Evolutionary conservation across 495 filamentous ascomycete genomes (phyloP), one percentile per base, ranked within the genome.

Genomic region (Neurospora sp.): DNA sequence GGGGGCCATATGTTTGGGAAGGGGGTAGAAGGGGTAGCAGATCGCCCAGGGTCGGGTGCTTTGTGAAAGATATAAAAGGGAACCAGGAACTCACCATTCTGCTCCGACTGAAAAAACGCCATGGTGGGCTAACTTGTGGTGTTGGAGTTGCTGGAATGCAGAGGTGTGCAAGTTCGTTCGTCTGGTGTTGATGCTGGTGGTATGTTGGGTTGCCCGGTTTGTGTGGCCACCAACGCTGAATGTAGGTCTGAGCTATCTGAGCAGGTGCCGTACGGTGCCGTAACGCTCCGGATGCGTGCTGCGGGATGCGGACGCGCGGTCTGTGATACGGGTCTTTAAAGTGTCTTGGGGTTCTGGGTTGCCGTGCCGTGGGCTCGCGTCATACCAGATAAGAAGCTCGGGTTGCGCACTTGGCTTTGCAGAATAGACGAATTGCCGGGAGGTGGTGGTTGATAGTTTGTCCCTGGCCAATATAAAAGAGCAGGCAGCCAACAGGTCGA

Each of bases 371-470:
- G 74, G 74, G 71, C 75, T 74, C 75, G 79, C 78, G 75, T 79
- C 77, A 79, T 81, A 78, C 79, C 76, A 79, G 78, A 79, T 75
- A 77, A 77, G 74, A 70, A 72, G 72, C 72, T 75, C 71, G 73
- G 48, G 48, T 59, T 28, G 21, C 48, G 54, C 54, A 62, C 28
- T 62, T 62, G 54, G 54, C 24, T 62, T 62, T 62, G 54, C 54
- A 62, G 54, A 34, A 76, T 73, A 43, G 70, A 39, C n/a, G 48
- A 31, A 62, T 62, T 21, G 48, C 34, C 71, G 36, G 45, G 71
- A 7, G 19, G 45, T 15, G 36, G 71, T 36, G n/a, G 36, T n/a
- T 24, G 45, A 31, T 31, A 75, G 38, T 75, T 71, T 42, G 37
- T 75, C 24, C 43, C 59, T 37, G 43, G 38, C 45, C n/a, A 73